These are phyloP conservation scores for Polymyxa betae DNA, from an alignment of 208 protist genomes.

Conservation along the genomic window DNA sequence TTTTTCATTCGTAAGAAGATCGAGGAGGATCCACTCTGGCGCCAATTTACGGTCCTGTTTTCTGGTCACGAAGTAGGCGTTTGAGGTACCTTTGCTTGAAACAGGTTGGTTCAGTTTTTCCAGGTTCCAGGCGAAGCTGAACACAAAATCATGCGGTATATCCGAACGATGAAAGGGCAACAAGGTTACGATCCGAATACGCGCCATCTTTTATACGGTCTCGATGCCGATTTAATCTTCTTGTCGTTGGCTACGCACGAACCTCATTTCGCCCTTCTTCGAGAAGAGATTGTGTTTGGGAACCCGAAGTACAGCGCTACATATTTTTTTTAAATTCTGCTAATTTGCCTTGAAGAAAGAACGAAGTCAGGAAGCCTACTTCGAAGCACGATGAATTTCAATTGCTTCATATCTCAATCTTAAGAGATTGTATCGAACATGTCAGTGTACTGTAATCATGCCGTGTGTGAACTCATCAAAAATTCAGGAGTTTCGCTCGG, in stretches of 20 bases:
- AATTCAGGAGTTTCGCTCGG: constrained; percentile 22
- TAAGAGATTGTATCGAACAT: constrained; percentile 74
- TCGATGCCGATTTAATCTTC: constrained; percentile 99
- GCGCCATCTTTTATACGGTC: constrained; percentile 95
- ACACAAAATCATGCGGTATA: constrained; percentile 99
- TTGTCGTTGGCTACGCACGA: constrained; percentile 97
- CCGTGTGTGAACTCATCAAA: not conserved
- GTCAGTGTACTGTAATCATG: constrained; percentile 24
- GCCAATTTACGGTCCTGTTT: constrained; percentile 35
- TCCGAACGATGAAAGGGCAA: constrained; percentile 83
- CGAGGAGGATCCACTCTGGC: constrained; percentile 26
- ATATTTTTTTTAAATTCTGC: no score
- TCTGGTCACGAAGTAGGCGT: constrained; percentile 16
- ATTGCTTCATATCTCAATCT: constrained; percentile 71
- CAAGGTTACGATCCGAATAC: constrained; percentile 91
- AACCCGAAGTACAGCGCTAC: not conserved
- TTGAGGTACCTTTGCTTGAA: not conserved
- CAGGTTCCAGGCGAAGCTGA: constrained; percentile 94
- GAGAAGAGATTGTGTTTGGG: constrained; percentile 87
- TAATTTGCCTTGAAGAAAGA: not conserved
- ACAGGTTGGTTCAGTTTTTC: not conserved
- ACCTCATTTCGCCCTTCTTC: constrained; percentile 92
- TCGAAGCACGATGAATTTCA: constrained; percentile 71
- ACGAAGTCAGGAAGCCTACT: not conserved
- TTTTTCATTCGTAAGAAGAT: constrained; percentile 24